Conservation (phyloP, 2,329 filamentous ascomycete species). For the Cladosporium sphaerospermum region DNA sequence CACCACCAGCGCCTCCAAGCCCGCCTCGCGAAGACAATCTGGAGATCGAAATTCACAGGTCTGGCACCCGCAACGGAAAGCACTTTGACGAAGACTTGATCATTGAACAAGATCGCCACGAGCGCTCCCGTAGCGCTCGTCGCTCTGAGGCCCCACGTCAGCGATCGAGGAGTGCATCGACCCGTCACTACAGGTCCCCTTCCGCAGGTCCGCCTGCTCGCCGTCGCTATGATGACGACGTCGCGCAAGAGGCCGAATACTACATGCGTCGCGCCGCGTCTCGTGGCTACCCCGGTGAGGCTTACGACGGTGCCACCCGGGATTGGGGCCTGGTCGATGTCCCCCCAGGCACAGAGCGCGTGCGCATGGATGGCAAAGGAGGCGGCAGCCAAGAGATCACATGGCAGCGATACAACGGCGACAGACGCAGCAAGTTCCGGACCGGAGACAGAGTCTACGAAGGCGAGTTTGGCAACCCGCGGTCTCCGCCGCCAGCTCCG, state of each 20-base stretch:
- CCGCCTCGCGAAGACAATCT: slow-evolving; percentile 49
- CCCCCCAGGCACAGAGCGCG: slow-evolving; percentile 72
- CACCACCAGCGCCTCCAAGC: slow-evolving; percentile 37
- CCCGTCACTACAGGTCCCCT: slow-evolving; percentile 32
- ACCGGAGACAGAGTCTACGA: slow-evolving; percentile 54
- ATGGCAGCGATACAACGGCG: slow-evolving; percentile 74
- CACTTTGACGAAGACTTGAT: slow-evolving; percentile 61
- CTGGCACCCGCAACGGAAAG: slow-evolving; percentile 40
- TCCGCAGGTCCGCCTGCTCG: slow-evolving; percentile 27
- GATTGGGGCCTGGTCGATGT: slow-evolving; percentile 81
- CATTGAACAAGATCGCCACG: slow-evolving; percentile 44
- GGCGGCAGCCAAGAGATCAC: slow-evolving; percentile 69
- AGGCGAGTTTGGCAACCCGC: slow-evolving; percentile 36
- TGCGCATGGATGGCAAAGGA: slow-evolving; percentile 74
- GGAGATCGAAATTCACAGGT: slow-evolving; percentile 52
- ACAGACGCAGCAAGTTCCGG: slow-evolving; percentile 66
- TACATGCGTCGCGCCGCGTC: slow-evolving; percentile 64
- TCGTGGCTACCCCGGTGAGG: slow-evolving; percentile 65
- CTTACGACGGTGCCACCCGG: slow-evolving; percentile 64
- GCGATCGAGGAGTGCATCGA: slow-evolving; percentile 21
- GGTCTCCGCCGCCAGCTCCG: slow-evolving; percentile 21
- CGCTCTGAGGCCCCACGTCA: slow-evolving; percentile 31
- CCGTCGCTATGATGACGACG: slow-evolving; percentile 47
- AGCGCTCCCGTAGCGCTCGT: slow-evolving; percentile 32
- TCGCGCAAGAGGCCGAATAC: slow-evolving; percentile 51